Percentiles rank a stretch among this genome's conserved stretches.
Evolutionary conservation across 768 basidiomycete species (phyloP).

Genomic region (Pisolithus sp.): DNA sequence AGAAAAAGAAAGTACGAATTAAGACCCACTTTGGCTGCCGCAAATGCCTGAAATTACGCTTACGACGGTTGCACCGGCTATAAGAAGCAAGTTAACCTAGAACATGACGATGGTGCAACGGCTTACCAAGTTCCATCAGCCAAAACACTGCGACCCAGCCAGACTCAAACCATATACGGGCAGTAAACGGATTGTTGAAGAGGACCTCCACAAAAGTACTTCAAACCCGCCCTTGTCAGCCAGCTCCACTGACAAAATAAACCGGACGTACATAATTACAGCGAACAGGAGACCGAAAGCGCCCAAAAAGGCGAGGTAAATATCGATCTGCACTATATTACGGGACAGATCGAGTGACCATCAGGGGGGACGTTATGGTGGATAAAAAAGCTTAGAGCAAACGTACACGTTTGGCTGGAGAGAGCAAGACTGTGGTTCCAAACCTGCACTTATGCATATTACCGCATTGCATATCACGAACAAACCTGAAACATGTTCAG

Average conservation of each 20-base stretch:
- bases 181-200: conserved; percentile 43
- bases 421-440: conserved; percentile 59
- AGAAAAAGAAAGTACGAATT: background rate
- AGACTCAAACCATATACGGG: conserved; percentile 69
- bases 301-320: conserved; percentile 55
- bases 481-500: conserved; percentile 35
- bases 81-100: conserved; percentile 1
- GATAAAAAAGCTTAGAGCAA: background rate
- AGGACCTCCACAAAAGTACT: conserved; percentile 57
- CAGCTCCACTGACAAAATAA: background rate
- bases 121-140: conserved; percentile 53
- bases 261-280: conserved; percentile 48
- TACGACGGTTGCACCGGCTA: conserved; percentile 50
- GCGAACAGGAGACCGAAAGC: conserved; percentile 51
- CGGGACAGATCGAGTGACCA: no score
- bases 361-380: no score
- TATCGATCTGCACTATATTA: conserved; percentile 41
- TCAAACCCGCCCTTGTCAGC: background rate
- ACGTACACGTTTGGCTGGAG: conserved; percentile 35
- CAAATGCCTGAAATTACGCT: conserved; percentile 39
- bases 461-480: conserved; percentile 63
- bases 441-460: conserved; percentile 55
- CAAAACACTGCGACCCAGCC: conserved; percentile 55
- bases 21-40: conserved; percentile 20
- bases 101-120: background rate